These are phyloP conservation scores for Glebionis coronaria DNA, from an alignment of 129 eudicot species.

Conservation along the genomic window DNA sequence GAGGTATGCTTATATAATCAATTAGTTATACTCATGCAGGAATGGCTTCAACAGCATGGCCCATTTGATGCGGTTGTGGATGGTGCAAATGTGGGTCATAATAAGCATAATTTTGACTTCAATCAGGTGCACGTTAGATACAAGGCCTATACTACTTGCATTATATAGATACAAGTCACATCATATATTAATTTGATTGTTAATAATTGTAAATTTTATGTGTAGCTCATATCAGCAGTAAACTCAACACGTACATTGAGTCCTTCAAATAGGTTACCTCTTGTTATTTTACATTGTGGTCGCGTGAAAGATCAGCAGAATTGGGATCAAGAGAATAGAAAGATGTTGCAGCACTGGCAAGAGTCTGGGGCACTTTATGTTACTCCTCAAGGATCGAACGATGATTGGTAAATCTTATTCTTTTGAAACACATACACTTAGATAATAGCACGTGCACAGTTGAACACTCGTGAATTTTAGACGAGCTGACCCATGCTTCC, in stretches of 20 bases:
- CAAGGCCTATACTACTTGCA: not conserved
- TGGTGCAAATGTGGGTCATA: slow-evolving; percentile 85
- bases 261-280: slow-evolving; percentile 69
- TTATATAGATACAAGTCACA: not conserved
- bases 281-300: slow-evolving; percentile 64
- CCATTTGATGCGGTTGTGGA: slow-evolving; percentile 98
- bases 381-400: slow-evolving; percentile 91
- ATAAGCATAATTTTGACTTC: slow-evolving; percentile 53
- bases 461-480: not conserved
- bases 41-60: slow-evolving; percentile 81
- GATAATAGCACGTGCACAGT: not conserved
- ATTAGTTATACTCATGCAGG: slow-evolving; percentile 49
- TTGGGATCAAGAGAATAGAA: slow-evolving; percentile 48
- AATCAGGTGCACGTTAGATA: slow-evolving; percentile 41
- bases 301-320: slow-evolving; percentile 65
- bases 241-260: slow-evolving; percentile 55
- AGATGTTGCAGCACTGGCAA: slow-evolving; percentile 63
- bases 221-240: slow-evolving; percentile 65
- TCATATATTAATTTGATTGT: not conserved
- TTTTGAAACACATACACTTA: not conserved
- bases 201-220: not conserved
- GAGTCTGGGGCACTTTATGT: slow-evolving; percentile 79
- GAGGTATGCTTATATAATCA: not conserved
- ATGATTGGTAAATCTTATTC: slow-evolving; percentile 67
- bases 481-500: not conserved